Conservation (phyloP, 148 eudicot species). For the Cornus suecica region DNA sequence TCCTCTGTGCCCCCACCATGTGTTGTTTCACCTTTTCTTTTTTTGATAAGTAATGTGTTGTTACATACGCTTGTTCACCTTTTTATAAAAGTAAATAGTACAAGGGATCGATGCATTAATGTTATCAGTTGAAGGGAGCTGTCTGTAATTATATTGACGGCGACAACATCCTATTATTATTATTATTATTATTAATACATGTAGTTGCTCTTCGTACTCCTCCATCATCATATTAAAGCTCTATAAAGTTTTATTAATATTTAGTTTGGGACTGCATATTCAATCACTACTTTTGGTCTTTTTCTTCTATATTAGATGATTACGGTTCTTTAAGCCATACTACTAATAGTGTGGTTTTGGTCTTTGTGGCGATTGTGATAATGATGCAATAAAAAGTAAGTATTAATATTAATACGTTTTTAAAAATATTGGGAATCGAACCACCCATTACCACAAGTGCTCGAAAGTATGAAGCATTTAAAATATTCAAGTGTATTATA, state of each 20-base stretch:
- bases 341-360: neutral
- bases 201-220: neutral
- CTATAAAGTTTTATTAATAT: neutral
- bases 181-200: neutral
- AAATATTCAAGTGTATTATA: too few species aligned
- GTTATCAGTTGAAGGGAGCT: constrained; percentile 27
- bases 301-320: neutral
- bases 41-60: too few species aligned
- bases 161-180: neutral
- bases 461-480: too few species aligned
- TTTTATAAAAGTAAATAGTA: too few species aligned
- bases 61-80: too few species aligned
- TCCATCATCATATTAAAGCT: neutral
- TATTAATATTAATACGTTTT: too few species aligned
- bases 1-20: neutral
- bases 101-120: neutral
- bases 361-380: too few species aligned
- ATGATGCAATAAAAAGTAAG: too few species aligned
- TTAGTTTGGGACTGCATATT: neutral
- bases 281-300: neutral
- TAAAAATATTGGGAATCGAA: too few species aligned
- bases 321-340: neutral
- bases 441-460: too few species aligned
- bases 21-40: too few species aligned
- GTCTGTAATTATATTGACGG: constrained; percentile 28